Evolutionary conservation across 139 green algal species (phyloP).

Genomic region (Zygnema circumcarinatum): DNA sequence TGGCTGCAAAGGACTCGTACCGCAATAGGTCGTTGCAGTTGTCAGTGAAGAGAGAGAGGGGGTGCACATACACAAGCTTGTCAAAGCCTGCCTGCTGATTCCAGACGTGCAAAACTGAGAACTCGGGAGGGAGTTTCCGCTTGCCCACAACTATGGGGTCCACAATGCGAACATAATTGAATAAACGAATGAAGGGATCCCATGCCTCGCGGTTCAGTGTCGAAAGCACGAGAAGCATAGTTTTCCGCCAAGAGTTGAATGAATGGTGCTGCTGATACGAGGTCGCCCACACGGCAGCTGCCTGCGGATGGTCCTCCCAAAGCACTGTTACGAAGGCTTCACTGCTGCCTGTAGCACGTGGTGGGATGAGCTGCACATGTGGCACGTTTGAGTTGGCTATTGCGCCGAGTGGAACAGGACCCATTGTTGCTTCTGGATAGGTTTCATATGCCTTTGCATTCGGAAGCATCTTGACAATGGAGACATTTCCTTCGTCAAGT

Average conservation of each 20-base stretch:
- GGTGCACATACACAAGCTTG: constrained; percentile 53
- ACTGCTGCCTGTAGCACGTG: neutral
- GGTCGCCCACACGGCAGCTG: constrained; percentile 43
- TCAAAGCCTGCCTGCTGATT: constrained; percentile 44
- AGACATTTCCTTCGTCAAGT: constrained; percentile 40
- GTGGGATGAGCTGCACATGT: neutral
- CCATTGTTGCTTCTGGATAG: neutral
- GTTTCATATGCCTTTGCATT: constrained; percentile 20
- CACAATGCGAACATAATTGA: constrained; percentile 48
- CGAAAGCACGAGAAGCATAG: constrained; percentile 49
- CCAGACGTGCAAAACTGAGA: constrained; percentile 43
- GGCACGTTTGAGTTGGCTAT: neutral
- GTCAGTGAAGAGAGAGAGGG: constrained; percentile 46
- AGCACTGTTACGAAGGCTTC: constrained; percentile 28
- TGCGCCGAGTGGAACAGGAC: neutral
- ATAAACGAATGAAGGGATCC: constrained; percentile 40
- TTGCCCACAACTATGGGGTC: constrained; percentile 21
- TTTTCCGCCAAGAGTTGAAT: constrained; percentile 54
- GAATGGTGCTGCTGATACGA: constrained; percentile 56
- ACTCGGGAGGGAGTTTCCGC: constrained; percentile 10
- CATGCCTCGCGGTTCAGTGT: constrained; percentile 34
- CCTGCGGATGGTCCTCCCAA: neutral
- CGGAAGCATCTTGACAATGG: constrained; percentile 21
- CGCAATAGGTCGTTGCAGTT: constrained; percentile 49
- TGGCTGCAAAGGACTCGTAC: constrained; percentile 46